Conservation (phyloP, 805 yeast species). For the Scheffersomyces coipomensis region DNA sequence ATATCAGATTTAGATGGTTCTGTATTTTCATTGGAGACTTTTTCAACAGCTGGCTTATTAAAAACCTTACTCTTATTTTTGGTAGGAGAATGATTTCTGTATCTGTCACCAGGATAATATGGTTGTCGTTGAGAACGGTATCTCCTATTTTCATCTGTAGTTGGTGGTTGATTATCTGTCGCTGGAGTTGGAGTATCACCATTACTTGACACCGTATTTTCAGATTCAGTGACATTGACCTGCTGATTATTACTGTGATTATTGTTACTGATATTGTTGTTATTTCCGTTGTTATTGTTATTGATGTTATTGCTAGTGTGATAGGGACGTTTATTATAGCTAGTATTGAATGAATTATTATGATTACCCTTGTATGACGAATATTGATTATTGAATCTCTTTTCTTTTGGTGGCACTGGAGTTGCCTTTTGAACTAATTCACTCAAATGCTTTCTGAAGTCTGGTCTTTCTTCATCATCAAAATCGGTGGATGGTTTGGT, state of each 20-base stretch:
- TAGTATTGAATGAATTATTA: not conserved
- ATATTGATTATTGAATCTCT: constrained; percentile 3
- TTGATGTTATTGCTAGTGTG: not conserved
- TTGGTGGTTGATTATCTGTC: too few relatives aligned
- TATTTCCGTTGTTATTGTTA: not conserved
- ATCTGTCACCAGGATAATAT: not conserved
- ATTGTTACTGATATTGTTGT: not conserved
- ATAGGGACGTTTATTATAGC: not conserved
- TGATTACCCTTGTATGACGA: not conserved
- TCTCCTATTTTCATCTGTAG: not conserved
- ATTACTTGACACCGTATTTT: not conserved
- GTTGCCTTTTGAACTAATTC: constrained; percentile 19
- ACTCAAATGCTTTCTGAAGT: constrained; percentile 29
- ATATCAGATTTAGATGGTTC: not conserved
- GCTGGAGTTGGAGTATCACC: not conserved
- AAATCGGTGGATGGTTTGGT: not conserved
- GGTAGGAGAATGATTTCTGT: not conserved
- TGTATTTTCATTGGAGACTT: too few relatives aligned
- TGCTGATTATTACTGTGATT: not conserved
- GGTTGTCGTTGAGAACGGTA: not conserved
- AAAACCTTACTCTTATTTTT: not conserved
- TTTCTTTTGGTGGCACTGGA: constrained; percentile 11
- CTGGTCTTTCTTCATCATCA: constrained; percentile 23
- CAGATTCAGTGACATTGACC: not conserved
- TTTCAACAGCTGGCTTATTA: not conserved